Base-by-base conservation (phyloP, 176 grass and related monocot species). In the Chrysopogon serrulatus region DNA sequence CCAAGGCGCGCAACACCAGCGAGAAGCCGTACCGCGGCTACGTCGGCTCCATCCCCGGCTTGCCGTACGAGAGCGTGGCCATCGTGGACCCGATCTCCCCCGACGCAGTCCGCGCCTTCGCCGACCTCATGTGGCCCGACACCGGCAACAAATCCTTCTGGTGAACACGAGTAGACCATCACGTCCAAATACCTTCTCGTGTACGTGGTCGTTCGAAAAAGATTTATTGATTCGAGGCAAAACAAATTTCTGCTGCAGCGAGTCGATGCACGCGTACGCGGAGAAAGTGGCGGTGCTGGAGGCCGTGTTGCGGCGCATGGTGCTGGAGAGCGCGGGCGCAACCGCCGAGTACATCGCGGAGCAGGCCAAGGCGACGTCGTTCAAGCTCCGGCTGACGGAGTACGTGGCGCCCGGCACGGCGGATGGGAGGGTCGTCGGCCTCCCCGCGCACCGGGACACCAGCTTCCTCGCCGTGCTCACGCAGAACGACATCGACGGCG, bases 401-500 rank as follows among this genome's bases (percentile, higher is more conserved):
- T 73, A 73, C 69, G 15, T 4, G 69, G 69, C 69, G 69, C 41
- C 69, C 26, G 69, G 41, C 41, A 14, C 11, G n/a, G 69, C 4
- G 6, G 69, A 73, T 8, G 69, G 15, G 41, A 73, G 42, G 14
- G 35, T 70, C 65, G 4, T 43, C 24, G 69, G 69, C 41, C 42
- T 73, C 41, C 69, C 69, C 7, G 41, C 69, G 69, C 69, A 73
- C 69, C 42, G 69, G 69, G 69, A 73, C 69, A 73, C 26, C 13
- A 47, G 69, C 68, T 71, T 71, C 68, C 68, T 71, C 39, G 68
- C 39, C 13, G 68, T 71, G 68, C 39, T 71, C 68, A 71, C 68
- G n/a, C 68, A 71, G 68, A 71, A 71, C 39, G 68, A 43, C 68
- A 42, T 71, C 68, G 68, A 71, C 68, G 68, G 68, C 39, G 39